These are phyloP conservation scores for Scleromitrula shiraiana DNA, from an alignment of 2,329 filamentous ascomycete genomes.

Conservation along the genomic window DNA sequence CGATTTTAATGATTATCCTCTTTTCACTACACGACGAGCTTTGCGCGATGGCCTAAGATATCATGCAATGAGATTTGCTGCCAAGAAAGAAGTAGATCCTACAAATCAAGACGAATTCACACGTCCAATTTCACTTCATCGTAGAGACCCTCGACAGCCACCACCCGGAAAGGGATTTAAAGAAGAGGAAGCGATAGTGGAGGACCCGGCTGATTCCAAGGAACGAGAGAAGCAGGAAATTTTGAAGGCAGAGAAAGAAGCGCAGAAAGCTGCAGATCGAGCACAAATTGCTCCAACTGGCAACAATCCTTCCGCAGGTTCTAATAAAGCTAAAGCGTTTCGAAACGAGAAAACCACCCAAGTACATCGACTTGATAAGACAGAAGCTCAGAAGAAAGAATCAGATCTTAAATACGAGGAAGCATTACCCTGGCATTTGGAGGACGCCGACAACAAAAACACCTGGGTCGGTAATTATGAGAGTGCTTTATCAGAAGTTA, in stretches of 20 bases:
- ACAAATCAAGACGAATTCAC: constrained; percentile 70
- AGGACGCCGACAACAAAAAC: constrained; percentile 93
- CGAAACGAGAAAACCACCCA: constrained; percentile 81
- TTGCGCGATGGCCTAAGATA: constrained; percentile 73
- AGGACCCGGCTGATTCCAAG: constrained; percentile 42
- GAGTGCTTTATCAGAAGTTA: constrained; percentile 76
- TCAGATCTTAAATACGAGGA: constrained; percentile 80
- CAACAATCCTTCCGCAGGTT: constrained; percentile 39
- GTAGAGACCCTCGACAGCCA: constrained; percentile 72
- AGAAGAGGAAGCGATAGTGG: constrained; percentile 41
- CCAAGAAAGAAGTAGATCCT: constrained; percentile 58
- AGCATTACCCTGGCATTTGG: constrained; percentile 89
- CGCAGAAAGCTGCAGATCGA: constrained; percentile 76
- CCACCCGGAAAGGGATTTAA: constrained; percentile 57
- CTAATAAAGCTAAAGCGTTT: constrained; percentile 47
- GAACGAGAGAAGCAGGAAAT: constrained; percentile 61
- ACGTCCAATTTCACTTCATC: constrained; percentile 79
- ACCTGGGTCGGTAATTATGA: constrained; percentile 91
- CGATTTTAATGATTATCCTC: constrained; percentile 48
- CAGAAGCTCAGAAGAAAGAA: constrained; percentile 62
- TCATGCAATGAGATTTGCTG: constrained; percentile 72
- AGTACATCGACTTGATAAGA: constrained; percentile 71
- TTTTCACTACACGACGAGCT: constrained; percentile 76
- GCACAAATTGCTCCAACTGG: constrained; percentile 86
- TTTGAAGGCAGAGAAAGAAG: constrained; percentile 68